Base-by-base conservation (phyloP, 1,284 basidiomycete species). In the Microbotryomycetes sp. region DNA sequence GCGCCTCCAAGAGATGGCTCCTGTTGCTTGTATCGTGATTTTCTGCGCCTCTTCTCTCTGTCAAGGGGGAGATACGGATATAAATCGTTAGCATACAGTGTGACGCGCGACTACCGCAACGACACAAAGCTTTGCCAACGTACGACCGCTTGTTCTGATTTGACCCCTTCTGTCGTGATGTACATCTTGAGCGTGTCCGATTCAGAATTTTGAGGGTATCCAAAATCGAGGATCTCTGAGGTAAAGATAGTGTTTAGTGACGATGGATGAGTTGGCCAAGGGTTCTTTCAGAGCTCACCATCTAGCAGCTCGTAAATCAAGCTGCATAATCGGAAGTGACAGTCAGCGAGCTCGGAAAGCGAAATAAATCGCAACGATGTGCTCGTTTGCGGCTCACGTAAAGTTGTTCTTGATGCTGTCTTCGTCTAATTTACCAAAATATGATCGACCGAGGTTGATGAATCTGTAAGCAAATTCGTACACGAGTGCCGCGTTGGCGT, bases 401-500 rank as follows among this genome's bases (percentile, higher is more conserved):
- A 98, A 98, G 79, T 99, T 98, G 77, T 96, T 97, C 84, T 98
- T 98, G 70, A 99, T 87, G 45, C 88, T 84, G 76, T 97, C 96
- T 75, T 98, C 96, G 74, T 97, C 93, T 22, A 99, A 84, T 77
- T 97, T 97, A 57, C 92, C 92, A 78, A 99, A 97, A 80, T 98
- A 97, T 19, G 88, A 86, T 73, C 90, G 87, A 60, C 87, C 88
- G 70, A 98, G 93, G 66, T 86, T 84, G 75, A 94, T 92, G 78
- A 98, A 92, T 32, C 91, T 86, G 79, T 97, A 97, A 77, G 90
- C 86, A 76, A 93, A 97, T 76, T 98, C 96, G 78, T 97, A 99
- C 6, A 98, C 89, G 22, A 99, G 84, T 0, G 94, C 96, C 2
- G 94, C 94, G 70, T 97, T 97, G 47, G 92, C 93, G 72, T 99